A percentile compares a stretch with the other conserved stretches of the same genome.
phyloP scores from a whole-genome alignment of 1,284 basidiomycete species.

The Ustilago esculenta region DNA sequence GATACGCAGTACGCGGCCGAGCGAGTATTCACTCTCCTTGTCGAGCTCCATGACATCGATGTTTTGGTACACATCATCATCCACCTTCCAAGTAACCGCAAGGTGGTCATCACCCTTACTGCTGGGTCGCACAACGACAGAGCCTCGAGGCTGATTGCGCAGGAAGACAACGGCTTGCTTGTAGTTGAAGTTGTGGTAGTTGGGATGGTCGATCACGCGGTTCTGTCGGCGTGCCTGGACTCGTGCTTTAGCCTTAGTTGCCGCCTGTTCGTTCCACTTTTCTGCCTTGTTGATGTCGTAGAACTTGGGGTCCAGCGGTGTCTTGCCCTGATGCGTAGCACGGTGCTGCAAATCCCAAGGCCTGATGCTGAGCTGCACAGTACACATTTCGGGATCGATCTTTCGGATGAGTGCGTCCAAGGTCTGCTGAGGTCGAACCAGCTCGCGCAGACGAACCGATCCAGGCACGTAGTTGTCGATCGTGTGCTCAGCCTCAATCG shows the following conservation, averaged over 20 bases:
- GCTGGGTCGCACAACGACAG: conserved; percentile 85
- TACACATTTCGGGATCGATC: conserved; percentile 75
- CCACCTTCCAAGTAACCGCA: conserved; percentile 99
- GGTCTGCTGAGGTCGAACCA: conserved; percentile 74
- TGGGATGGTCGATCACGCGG: conserved; percentile 95
- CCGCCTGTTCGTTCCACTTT: conserved; percentile 77
- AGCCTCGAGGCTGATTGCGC: conserved; percentile 83
- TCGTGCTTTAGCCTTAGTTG: conserved; percentile 85
- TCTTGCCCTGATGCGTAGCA: conserved; percentile 75
- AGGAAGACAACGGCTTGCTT: conserved; percentile 88
- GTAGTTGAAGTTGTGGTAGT: conserved; percentile 96
- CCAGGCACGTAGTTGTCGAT: conserved; percentile 52
- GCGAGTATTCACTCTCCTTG: conserved; percentile 76
- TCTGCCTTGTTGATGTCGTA: conserved; percentile 78
- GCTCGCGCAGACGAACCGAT: conserved; percentile 47
- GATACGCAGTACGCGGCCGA: conserved; percentile 79
- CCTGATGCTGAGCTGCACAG: conserved; percentile 81
- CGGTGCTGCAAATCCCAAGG: conserved; percentile 76
- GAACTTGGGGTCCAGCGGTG: conserved; percentile 73
- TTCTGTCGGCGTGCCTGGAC: conserved; percentile 73
- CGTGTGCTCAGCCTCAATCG: conserved; percentile 57
- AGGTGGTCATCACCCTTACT: conserved; percentile 93
- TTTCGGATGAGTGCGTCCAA: conserved; percentile 83
- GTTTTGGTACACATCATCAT: conserved; percentile 95
- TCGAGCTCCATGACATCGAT: conserved; percentile 89